Base-by-base conservation (phyloP, 2,329 filamentous ascomycete genomes). In the Colletotrichum musicola region DNA sequence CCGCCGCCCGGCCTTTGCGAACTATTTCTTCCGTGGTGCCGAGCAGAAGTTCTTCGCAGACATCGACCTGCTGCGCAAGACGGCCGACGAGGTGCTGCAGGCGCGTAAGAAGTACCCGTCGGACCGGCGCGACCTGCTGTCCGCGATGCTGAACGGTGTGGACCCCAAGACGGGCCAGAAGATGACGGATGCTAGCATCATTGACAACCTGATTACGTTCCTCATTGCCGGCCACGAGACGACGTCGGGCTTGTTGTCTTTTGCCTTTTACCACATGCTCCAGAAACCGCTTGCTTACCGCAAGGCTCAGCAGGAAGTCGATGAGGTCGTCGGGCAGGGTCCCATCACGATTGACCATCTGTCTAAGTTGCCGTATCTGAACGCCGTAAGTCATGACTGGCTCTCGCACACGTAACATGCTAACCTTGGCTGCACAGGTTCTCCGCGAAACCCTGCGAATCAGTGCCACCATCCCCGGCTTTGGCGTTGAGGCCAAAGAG, bases 191-290 rank as follows among this genome's bases (percentile, higher is more conserved):
- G 79, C 84, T 4, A 85, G 82, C 40, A 90, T 92, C 71, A 83
- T 87, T 35, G 84, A 90, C 74, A 92, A 93, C 71, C 86, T 93
- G 80, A 88, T 91, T 62, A 92, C 90, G 0, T 92, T 92, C 72
- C 78, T 92, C n/a, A 88, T 90, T 71, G 89, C 89, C 56, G 87
- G 89, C 5, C 90, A 92, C 72, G 90, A 92, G 71, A 94, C 92
- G 0, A 92, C 92, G 0, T 88, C 89, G 1, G 91, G 90, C 3
- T 79, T 91, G 16, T 77, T 94, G 13, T 87, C 89, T 0, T 93
- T 92, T 74, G 79, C 85, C 0, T 87, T 92, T 57, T 91, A 90
- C 74, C 83, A 90, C 63, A 81, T 94, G 2, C 76, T 92, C 40
- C 90, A 89, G 75, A 83, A 90, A 72, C 91, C 90, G 0, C 82